Conservation (phyloP, 192 early-diverging fungal species). For the Backusella mclennaniae region DNA sequence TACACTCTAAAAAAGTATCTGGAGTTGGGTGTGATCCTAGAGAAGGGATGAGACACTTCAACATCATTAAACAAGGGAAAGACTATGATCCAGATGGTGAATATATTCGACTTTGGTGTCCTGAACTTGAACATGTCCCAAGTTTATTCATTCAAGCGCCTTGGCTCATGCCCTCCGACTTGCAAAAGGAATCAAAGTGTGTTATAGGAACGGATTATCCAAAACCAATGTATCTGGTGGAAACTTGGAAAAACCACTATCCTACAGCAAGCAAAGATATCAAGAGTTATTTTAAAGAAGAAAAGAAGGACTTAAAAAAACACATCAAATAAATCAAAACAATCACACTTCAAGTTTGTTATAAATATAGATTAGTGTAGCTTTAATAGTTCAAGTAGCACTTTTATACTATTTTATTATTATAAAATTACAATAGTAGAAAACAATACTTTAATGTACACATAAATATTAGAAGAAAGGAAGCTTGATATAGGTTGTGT, state of each 20-base stretch:
- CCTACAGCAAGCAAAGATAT: neutral
- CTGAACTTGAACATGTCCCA: conserved; percentile 26
- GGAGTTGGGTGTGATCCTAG: conserved; percentile 44
- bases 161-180: conserved; percentile 12
- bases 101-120: conserved; percentile 35
- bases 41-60: conserved; percentile 32
- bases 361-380: neutral
- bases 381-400: neutral
- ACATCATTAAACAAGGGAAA: conserved; percentile 41
- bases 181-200: conserved; percentile 3
- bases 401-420: neutral
- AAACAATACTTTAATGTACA: neutral
- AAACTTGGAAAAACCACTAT: conserved; percentile 12
- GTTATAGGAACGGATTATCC: conserved; percentile 17
- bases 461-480: conserved; percentile 17
- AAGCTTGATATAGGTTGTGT: conserved; percentile 9
- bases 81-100: conserved; percentile 42
- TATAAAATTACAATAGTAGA: neutral
- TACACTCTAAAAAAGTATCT: conserved; percentile 16
- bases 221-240: conserved; percentile 8
- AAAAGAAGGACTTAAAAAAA: neutral
- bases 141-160: neutral
- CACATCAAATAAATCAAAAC: neutral
- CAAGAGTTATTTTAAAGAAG: neutral
- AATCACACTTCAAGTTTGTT: no score